A percentile compares a stretch with the other conserved stretches of the same genome.
These are phyloP conservation scores for Myxozyma vanderwaltii DNA, from an alignment of 805 yeast genomes.

Conservation along the genomic window DNA sequence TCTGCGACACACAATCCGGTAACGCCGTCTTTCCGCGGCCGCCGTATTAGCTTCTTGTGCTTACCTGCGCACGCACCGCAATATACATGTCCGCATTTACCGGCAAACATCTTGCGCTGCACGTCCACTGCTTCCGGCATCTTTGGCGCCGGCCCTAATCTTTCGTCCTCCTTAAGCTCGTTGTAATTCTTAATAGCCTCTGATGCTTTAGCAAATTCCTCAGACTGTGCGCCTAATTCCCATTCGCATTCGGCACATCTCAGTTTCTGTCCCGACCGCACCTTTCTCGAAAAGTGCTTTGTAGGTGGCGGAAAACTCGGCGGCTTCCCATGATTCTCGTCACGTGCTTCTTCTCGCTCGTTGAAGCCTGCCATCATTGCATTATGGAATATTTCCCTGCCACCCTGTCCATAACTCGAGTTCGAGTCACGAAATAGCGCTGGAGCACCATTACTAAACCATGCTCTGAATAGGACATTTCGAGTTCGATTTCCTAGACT, in stretches of 20 bases:
- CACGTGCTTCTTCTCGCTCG: too few relatives aligned
- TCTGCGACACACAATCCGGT: conserved; percentile 19
- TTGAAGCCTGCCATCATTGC: too few relatives aligned
- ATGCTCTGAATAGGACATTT: too few relatives aligned
- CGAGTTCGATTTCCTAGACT: too few relatives aligned
- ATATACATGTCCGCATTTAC: conserved; percentile 32
- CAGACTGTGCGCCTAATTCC: conserved; percentile 19
- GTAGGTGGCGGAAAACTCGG: conserved; percentile 13
- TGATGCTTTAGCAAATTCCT: background rate
- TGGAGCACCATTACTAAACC: too few relatives aligned
- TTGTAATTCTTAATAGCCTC: conserved; percentile 1
- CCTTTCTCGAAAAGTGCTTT: conserved; percentile 17
- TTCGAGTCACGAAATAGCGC: too few relatives aligned
- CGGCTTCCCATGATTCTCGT: background rate
- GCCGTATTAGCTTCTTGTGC: conserved; percentile 7
- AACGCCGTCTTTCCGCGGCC: conserved; percentile 9
- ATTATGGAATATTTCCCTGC: too few relatives aligned
- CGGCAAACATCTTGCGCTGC: conserved; percentile 24
- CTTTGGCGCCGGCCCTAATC: background rate
- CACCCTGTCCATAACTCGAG: too few relatives aligned
- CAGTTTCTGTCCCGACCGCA: conserved; percentile 13
- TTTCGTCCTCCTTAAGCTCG: background rate
- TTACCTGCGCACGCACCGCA: conserved; percentile 31
- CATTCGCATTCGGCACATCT: conserved; percentile 22
- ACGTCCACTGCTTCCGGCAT: background rate